Conservation (phyloP, 1,284 basidiomycete species). For the Rhodotorula sp. region DNA sequence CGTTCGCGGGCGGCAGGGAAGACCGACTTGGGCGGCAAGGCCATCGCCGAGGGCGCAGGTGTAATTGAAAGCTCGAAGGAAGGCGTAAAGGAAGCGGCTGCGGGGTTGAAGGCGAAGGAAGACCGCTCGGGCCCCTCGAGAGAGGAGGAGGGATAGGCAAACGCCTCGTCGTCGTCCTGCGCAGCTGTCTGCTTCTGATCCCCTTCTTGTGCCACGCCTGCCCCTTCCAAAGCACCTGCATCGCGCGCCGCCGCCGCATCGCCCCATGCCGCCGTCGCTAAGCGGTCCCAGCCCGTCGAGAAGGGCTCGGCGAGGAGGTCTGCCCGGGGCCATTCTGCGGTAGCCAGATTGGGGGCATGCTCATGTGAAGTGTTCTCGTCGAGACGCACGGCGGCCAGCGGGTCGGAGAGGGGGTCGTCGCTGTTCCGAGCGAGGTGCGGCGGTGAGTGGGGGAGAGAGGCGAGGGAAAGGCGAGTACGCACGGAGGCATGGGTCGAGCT, state of each 20-base stretch:
- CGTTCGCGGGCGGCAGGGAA: background rate
- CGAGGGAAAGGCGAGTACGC: background rate
- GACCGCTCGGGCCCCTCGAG: background rate
- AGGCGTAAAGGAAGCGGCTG: background rate
- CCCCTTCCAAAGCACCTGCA: background rate
- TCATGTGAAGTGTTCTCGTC: no score
- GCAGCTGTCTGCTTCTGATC: background rate
- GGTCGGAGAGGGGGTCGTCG: background rate
- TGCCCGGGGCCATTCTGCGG: background rate
- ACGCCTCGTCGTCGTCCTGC: background rate
- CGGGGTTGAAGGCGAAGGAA: background rate
- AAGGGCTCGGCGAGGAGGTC: constrained; percentile 25
- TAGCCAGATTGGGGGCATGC: background rate
- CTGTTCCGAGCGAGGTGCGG: background rate
- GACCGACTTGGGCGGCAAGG: background rate
- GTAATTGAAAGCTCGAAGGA: no score
- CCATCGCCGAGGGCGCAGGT: background rate
- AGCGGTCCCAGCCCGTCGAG: constrained; percentile 6
- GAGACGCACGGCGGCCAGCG: background rate
- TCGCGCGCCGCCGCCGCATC: background rate
- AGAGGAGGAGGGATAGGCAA: background rate
- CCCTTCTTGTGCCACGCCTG: no score
- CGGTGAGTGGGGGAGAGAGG: no score
- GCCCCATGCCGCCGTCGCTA: background rate
- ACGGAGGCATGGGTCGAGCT: background rate